These are phyloP conservation scores for Penicillium robsamsonii DNA, from an alignment of 495 filamentous ascomycete species.

Conservation along the genomic window DNA sequence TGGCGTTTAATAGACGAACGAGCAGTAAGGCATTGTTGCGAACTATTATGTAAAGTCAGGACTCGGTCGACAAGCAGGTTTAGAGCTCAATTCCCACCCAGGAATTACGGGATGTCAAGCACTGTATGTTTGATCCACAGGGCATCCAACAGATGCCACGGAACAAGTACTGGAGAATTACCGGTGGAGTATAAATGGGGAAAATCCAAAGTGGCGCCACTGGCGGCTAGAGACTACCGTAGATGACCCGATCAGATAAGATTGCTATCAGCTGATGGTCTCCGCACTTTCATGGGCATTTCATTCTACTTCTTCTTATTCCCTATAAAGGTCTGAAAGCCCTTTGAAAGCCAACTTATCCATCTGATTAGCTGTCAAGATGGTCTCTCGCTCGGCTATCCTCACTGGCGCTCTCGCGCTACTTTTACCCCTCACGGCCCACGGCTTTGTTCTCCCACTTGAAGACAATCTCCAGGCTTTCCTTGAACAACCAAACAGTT, in stretches of 20 bases:
- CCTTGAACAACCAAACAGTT: background rate
- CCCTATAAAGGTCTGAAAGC: background rate
- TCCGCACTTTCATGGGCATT: background rate
- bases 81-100: too few relatives aligned
- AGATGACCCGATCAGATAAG: slow-evolving; percentile 11
- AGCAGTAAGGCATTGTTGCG: too few relatives aligned
- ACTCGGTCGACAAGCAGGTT: too few relatives aligned
- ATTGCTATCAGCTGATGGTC: slow-evolving; percentile 10
- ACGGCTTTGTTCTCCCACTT: slow-evolving; percentile 4
- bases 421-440: slow-evolving; percentile 7
- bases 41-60: too few relatives aligned
- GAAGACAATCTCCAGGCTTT: slow-evolving; percentile 7
- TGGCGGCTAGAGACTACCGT: background rate
- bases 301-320: background rate
- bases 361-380: background rate
- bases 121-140: too few relatives aligned
- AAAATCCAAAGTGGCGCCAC: background rate
- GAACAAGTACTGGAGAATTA: too few relatives aligned
- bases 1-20: too few relatives aligned
- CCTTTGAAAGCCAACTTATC: background rate
- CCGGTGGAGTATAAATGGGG: background rate
- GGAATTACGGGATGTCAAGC: too few relatives aligned
- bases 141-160: too few relatives aligned
- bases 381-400: background rate
- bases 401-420: slow-evolving; percentile 10